Base-by-base conservation (phyloP, 441 rosid genomes). In the Erodium trifolium region DNA sequence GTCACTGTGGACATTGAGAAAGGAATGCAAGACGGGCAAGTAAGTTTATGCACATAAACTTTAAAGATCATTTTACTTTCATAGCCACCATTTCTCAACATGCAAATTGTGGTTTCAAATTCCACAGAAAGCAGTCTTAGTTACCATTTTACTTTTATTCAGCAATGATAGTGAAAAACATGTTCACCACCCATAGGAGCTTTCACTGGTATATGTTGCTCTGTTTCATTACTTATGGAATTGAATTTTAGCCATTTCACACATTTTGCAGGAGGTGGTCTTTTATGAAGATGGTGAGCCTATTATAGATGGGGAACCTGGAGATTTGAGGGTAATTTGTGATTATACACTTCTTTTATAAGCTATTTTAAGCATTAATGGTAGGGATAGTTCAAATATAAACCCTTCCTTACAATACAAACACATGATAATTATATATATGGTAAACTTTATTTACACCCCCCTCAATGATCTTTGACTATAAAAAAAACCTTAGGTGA, bases 1-100 rank as follows among this genome's bases (percentile, higher is more conserved):
- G 70, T 94, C 75, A 87, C 97, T 8, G 93, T 94, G 73, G 98
- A 92, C 80, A 88, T 94, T 12, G 97, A 94, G 84, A 94, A 86
- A 82, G 98, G 99, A 74, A 92, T 94, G 98, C 85, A 87, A 83
- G 97, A 92, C 78, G 98, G 98, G 68, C 89, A 94, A 70, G 99
- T 94, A 85, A 85, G 89, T 68, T 67, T 71, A 8, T 39, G 34
- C 23, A 14, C 37, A 34, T 34, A 3, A 5, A 34, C 4, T 34
- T 5, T 34, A 34, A 1, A 3, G 37, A 34, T 34, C 37, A 34
- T 34, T 34, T 34, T 34, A 34, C 37, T 34, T 3, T 3, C 37
- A 34, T 34, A 34, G 37, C 37, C 37, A 34, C 37, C 62, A 55
- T 55, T 14, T 8, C 17, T 3, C 14, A 53, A 3, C 17, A 27